Percentiles rank a stretch among this genome's conserved stretches.
phyloP scores from a whole-genome alignment of 306 rosid species.

The Erythrophleum fordii region DNA sequence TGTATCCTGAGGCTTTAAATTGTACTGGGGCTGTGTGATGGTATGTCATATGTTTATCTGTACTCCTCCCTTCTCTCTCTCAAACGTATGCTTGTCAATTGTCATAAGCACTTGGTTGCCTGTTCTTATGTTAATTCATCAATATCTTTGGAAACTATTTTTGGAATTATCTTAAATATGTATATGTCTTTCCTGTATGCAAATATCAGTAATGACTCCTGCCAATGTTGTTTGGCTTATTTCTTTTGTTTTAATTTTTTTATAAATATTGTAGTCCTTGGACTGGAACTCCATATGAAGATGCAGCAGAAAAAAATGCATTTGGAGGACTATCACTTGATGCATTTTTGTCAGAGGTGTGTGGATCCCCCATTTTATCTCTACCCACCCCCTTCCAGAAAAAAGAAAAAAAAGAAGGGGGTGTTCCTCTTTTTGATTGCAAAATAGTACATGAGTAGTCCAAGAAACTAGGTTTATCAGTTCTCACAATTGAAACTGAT shows the following conservation, averaged over 20 bases:
- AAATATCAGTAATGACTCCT: slow-evolving; percentile 14
- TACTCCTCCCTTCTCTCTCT: background rate
- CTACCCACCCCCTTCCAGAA: too few relatives aligned
- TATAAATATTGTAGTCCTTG: slow-evolving; percentile 70
- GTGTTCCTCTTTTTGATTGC: background rate
- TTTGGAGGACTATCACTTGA: slow-evolving; percentile 85
- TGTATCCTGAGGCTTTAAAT: background rate
- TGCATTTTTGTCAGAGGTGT: slow-evolving; percentile 71
- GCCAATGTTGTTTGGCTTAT: slow-evolving; percentile 17
- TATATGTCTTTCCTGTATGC: slow-evolving; percentile 30
- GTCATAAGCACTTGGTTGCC: background rate
- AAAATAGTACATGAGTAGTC: background rate
- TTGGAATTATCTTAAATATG: too few relatives aligned
- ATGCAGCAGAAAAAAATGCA: slow-evolving; percentile 78
- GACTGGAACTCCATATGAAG: slow-evolving; percentile 70
- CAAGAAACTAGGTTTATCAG: background rate
- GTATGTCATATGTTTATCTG: background rate
- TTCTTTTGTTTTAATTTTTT: slow-evolving; percentile 15
- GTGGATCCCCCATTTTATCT: background rate
- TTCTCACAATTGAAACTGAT: background rate
- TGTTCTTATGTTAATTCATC: background rate
- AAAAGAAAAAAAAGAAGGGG: too few relatives aligned
- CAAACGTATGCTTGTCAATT: background rate
- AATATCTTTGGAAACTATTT: slow-evolving; percentile 10
- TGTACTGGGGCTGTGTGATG: background rate